These are phyloP conservation scores for Vanilla planifolia DNA, from an alignment of 106 monocot genomes.

Conservation along the genomic window DNA sequence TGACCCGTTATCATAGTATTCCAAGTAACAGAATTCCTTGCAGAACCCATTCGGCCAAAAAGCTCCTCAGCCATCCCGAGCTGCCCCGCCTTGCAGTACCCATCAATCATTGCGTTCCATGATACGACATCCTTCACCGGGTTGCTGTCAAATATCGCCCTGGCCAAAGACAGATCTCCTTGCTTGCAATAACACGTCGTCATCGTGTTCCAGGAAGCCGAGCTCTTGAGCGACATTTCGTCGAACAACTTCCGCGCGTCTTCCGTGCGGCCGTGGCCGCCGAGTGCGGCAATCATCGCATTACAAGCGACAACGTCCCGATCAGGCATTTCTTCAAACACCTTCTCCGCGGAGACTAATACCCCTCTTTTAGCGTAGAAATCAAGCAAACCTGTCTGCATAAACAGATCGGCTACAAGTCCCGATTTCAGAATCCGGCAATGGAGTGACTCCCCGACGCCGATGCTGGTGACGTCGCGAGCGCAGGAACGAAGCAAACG, in stretches of 20 bases:
- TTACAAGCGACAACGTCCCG: constrained; percentile 32
- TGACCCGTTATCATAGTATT: constrained; percentile 54
- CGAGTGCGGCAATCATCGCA: constrained; percentile 39
- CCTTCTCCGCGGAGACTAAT: neutral
- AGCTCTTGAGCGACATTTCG: constrained; percentile 24
- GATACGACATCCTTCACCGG: constrained; percentile 41
- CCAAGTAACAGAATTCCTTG: constrained; percentile 48
- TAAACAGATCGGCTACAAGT: constrained; percentile 14
- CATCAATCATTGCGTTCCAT: constrained; percentile 60
- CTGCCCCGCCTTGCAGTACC: constrained; percentile 45
- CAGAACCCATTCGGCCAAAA: constrained; percentile 36
- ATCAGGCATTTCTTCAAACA: constrained; percentile 39
- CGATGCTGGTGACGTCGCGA: neutral
- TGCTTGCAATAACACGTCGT: constrained; percentile 45
- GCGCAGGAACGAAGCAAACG: constrained; percentile 8
- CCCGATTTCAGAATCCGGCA: constrained; percentile 29
- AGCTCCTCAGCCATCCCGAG: constrained; percentile 23
- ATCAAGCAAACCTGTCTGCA: constrained; percentile 28
- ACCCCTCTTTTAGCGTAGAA: constrained; percentile 16
- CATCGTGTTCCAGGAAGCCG: constrained; percentile 50
- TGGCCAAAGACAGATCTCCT: constrained; percentile 18
- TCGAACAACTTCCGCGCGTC: constrained; percentile 38
- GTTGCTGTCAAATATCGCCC: constrained; percentile 35
- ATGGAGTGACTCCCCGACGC: constrained; percentile 20
- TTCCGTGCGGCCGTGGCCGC: constrained; percentile 3